Evolutionary conservation across 345 rosid species (phyloP), one percentile per base, ranked within the genome.

Genomic region (Citrus maxima): DNA sequence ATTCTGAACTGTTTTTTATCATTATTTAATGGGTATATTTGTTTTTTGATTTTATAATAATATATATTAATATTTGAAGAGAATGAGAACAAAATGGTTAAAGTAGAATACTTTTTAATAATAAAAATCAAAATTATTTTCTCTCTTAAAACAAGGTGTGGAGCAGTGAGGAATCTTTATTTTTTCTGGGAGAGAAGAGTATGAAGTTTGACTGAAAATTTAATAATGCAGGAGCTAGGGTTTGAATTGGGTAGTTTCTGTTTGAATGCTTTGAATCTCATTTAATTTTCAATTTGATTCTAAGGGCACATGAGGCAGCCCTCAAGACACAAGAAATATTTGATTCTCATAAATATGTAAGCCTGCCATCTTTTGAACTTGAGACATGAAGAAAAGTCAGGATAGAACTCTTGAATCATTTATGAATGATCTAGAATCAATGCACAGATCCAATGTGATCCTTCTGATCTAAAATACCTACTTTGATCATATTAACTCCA

Each of bases 341-440:
- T 67, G 58, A 67, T 67, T 56, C 65, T n/a, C 51, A 54, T 65
- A 51, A 64, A 19, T 69, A 68, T 56, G 51, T 6, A 77, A 70
- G 67, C 22, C 34, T 59, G 60, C 18, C 7, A 13, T 28, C 7
- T 35, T 16, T 42, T 24, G 24, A 35, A n/a, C 56, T 54, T 22
- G 8, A 76, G 10, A 10, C 59, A 58, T 6, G 30, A 68, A 24
- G 62, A 22, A 70, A 70, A 32, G 46, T 13, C 68, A 40, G 7
- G 30, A 30, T 2, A 60, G 35, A 42, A 70, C 13, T 35, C 25
- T 61, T 61, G 37, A 64, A 60, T 30, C 46, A 58, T 77, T 60
- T 46, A 9, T 35, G n/a, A 66, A 66, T 66, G 25, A 34, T 34
- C 38, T 65, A 2, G 35, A 63, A 63, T 13, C 32, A 5, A 63